Conservation (phyloP, 2,329 filamentous ascomycete species). For the Plenodomus biglobosus region DNA sequence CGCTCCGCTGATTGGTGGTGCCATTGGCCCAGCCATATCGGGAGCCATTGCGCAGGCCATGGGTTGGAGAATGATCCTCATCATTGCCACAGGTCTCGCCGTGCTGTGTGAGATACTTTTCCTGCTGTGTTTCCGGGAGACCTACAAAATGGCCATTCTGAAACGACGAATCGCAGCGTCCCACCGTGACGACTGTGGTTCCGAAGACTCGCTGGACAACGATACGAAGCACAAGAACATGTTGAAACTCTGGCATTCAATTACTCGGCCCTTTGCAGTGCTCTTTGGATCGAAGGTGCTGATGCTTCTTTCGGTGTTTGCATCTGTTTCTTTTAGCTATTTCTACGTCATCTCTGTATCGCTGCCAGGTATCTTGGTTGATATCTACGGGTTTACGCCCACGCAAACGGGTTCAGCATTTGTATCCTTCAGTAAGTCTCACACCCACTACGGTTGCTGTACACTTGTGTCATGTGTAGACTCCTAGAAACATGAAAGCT, state of each 20-base stretch:
- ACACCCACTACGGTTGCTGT: neutral
- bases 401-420: slow-evolving; percentile 57
- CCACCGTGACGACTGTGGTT: slow-evolving; percentile 17
- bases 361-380: slow-evolving; percentile 47
- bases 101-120: slow-evolving; percentile 55
- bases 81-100: slow-evolving; percentile 54
- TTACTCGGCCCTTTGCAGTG: slow-evolving; percentile 47
- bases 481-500: neutral
- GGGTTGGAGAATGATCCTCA: slow-evolving; percentile 59
- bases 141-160: slow-evolving; percentile 62
- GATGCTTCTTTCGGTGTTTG: slow-evolving; percentile 53
- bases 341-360: slow-evolving; percentile 53
- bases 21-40: slow-evolving; percentile 58
- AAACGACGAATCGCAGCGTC: slow-evolving; percentile 24
- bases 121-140: slow-evolving; percentile 59
- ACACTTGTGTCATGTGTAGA: neutral
- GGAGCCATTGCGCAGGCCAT: slow-evolving; percentile 57
- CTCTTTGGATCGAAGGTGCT: slow-evolving; percentile 56
- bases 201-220: slow-evolving; percentile 4
- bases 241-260: slow-evolving; percentile 40
- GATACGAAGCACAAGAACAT: slow-evolving; percentile 20
- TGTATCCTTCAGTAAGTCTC: slow-evolving; percentile 54
- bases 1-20: slow-evolving; percentile 60
- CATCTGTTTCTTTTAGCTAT: slow-evolving; percentile 47
- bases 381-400: slow-evolving; percentile 50